Evolutionary conservation across 306 rosid species (phyloP).

Genomic region (Begonia loranthoides): DNA sequence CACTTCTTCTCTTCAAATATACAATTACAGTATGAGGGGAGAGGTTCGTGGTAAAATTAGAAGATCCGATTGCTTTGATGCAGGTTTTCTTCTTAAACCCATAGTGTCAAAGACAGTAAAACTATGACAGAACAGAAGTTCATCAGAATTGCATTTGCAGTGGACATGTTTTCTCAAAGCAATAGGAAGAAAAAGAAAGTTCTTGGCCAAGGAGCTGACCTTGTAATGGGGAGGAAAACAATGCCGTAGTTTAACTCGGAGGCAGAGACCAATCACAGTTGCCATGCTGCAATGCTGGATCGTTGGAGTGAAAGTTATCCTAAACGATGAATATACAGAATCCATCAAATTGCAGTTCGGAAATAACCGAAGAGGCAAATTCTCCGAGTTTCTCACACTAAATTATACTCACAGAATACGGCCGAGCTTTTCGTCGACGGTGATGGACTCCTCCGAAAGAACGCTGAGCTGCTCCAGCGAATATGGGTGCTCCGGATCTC

Average conservation of each 20-base stretch:
- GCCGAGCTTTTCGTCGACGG: slow-evolving; percentile 77
- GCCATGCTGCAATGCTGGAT: slow-evolving; percentile 98
- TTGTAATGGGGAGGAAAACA: slow-evolving; percentile 85
- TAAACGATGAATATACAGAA: slow-evolving; percentile 6
- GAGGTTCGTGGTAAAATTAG: no score
- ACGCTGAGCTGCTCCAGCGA: slow-evolving; percentile 96
- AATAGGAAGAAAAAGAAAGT: no score
- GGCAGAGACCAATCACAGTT: slow-evolving; percentile 88
- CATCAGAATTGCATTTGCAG: no score
- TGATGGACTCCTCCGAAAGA: slow-evolving; percentile 85
- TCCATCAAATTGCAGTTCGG: background rate
- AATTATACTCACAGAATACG: slow-evolving; percentile 53
- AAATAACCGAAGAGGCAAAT: background rate
- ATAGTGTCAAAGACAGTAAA: no score
- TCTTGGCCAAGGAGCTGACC: no score
- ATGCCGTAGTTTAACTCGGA: slow-evolving; percentile 72
- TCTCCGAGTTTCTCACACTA: background rate
- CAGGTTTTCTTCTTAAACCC: no score
- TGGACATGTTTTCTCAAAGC: no score
- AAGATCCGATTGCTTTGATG: no score
- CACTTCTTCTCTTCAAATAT: no score
- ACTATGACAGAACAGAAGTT: no score
- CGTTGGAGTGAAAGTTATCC: slow-evolving; percentile 96
- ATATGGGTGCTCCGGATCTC: slow-evolving; percentile 99
- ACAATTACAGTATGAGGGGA: no score